These are phyloP conservation scores for Drechslerella stenobrocha DNA, from an alignment of 2,329 filamentous ascomycete species.

Conservation along the genomic window DNA sequence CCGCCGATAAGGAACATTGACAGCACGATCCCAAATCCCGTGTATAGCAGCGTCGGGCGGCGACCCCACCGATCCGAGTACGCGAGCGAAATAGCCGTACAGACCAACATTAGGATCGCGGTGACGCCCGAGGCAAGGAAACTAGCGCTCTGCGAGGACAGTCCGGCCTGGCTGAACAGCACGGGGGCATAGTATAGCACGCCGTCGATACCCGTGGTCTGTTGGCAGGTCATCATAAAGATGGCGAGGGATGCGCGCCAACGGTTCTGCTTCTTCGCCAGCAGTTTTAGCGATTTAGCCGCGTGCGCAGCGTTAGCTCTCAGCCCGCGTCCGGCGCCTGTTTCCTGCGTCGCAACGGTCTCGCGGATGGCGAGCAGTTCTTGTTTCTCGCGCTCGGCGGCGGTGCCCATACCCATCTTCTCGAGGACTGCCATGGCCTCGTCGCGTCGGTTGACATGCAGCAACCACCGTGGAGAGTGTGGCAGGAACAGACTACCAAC, in stretches of 20 bases:
- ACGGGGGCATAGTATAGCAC: constrained; percentile 67
- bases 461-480: constrained; percentile 65
- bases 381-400: constrained; percentile 59
- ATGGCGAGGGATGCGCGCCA: constrained; percentile 61
- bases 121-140: constrained; percentile 67
- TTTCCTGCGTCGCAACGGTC: constrained; percentile 50
- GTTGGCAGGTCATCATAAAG: constrained; percentile 65
- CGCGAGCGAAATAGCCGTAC: constrained; percentile 63
- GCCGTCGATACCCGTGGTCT: constrained; percentile 66
- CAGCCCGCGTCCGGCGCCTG: constrained; percentile 51
- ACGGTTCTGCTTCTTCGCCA: constrained; percentile 57
- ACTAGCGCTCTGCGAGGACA: constrained; percentile 61
- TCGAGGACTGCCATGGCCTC: constrained; percentile 57
- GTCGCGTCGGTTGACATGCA: constrained; percentile 56
- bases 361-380: constrained; percentile 56
- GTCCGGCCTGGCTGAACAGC: constrained; percentile 65
- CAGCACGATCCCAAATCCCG: constrained; percentile 60
- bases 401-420: constrained; percentile 58
- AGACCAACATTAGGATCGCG: constrained; percentile 63
- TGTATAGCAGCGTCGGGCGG: constrained; percentile 61
- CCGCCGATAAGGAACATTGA: constrained; percentile 63
- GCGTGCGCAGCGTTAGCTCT: constrained; percentile 29
- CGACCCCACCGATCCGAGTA: constrained; percentile 65
- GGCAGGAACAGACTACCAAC: constrained; percentile 58
- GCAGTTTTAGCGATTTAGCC: constrained; percentile 25